Evolutionary conservation across 225 moss, liverwort and hornwort genomes (phyloP), one percentile per base, ranked within the genome.

Genomic region (Thuidium tamariscinum): DNA sequence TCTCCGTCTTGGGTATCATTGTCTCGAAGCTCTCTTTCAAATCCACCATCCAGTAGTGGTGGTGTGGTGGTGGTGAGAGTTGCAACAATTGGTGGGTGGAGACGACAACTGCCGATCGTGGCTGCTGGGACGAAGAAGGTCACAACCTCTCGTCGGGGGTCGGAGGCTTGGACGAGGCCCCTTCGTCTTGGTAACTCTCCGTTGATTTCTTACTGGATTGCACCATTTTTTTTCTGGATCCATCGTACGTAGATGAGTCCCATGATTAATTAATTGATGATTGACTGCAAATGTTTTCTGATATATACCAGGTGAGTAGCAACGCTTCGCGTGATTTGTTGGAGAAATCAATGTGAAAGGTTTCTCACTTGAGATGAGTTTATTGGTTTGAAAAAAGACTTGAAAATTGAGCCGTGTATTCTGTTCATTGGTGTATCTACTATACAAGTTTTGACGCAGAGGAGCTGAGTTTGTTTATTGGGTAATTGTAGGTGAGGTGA

Each of bases 401-500:
- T 79, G 79, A 21, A 57, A 60, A 19, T 61, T 44, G 17, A 36
- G 51, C 9, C 19, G 32, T 25, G 42, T 22, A 3, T 34, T 67
- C n/a, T 23, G 37, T 18, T 51, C 36, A 54, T n/a, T 48, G 63
- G 63, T 23, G 20, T 54, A 14, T 82, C 2, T 20, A 7, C 16
- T 23, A 57, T 13, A 13, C 37, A 52, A 30, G 7, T 65, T 78
- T 73, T 11, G 64, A 59, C 32, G 34, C 19, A 51, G 32, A 75
- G 71, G 64, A 79, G 57, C 66, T 73, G 79, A 54, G 9, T 59
- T 46, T 27, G n/a, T 79, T 20, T 29, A 29, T 60, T 56, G 71
- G 83, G 79, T 46, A 61, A 20, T 22, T 86, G 55, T 71, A 90
- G 91, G 89, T 83, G 77, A 73, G 64, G 44, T 77, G 86, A 80